Base-by-base conservation (phyloP, 2,329 filamentous ascomycete genomes). In the Beauveria bassiana region DNA sequence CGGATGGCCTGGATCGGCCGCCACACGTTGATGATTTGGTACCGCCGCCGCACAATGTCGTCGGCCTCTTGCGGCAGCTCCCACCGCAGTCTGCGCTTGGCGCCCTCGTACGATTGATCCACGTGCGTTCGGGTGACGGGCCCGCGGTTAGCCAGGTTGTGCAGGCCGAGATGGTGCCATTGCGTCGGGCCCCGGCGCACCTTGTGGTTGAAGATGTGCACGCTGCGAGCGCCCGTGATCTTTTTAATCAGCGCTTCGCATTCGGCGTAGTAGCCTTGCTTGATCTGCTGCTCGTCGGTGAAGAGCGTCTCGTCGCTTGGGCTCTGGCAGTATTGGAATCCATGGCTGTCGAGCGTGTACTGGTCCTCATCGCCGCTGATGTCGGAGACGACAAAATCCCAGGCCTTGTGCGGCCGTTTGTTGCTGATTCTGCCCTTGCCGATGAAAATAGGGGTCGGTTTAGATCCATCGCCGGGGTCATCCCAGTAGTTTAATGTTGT, bases 181-280 rank as follows among this genome's bases (percentile, higher is more conserved):
- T 77, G 70, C 3, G 75, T 72, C 7, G 74, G 75, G 0, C 75
- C 75, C 50, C 72, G 71, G 42, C 89, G 84, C 66, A 90, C 85
- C 12, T 88, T 91, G 73, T 91, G 86, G 73, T 91, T 88, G 75
- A 91, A 91, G 61, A 91, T 74, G 59, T 88, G 74, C 9, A 91
- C 77, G n/a, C 80, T 78, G 14, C 68, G 64, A n/a, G 86, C 80
- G 3, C 83, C 81, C 26, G 86, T 87, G 2, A 72, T 78, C 2
- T 83, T 78, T 59, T 86, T 87, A 0, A 93, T 69, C 28, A 93
- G 73, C 57, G 83, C 73, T 71, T 87, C 85, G 24, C 89, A 83
- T 70, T 93, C 89, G 0, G 85, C 82, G 72, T 93, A 93, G 75
- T 93, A 93, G 28, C 79, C 74, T 1, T 74, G 66, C 67, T 82